A percentile compares a stretch with the other conserved stretches of the same genome.
Evolutionary conservation across 2,329 filamentous ascomycete genomes (phyloP).

Genomic region (Colletotrichum musae): DNA sequence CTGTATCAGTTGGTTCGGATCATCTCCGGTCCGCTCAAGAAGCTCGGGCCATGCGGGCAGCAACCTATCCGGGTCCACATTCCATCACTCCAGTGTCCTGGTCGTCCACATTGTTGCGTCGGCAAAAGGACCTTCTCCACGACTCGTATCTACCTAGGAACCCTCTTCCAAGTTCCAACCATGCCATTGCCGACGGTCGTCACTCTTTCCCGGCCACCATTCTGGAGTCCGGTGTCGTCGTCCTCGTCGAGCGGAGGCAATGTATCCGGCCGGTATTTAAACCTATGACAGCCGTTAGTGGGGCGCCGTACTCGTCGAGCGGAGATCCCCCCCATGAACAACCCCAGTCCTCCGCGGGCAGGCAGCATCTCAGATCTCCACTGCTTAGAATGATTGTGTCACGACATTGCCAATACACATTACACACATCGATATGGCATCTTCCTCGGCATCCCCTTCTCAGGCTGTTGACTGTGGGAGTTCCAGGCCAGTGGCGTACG

Average conservation of each 20-base stretch:
- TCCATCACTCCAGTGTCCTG: too few species aligned
- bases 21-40: not conserved
- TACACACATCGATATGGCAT: conserved; percentile 10
- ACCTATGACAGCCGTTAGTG: too few species aligned
- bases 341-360: not conserved
- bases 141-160: not conserved
- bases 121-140: conserved; percentile 17
- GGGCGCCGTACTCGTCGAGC: not conserved
- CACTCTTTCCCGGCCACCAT: not conserved
- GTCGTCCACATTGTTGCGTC: not conserved
- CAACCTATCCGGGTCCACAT: too few species aligned
- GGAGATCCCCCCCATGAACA: too few species aligned
- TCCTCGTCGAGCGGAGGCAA: not conserved
- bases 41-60: too few species aligned
- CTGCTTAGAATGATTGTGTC: not conserved
- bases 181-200: not conserved
- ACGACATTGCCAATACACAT: conserved; percentile 13
- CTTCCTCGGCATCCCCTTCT: conserved; percentile 19
- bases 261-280: too few species aligned
- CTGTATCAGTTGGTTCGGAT: not conserved
- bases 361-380: conserved; percentile 16
- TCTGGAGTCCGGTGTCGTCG: not conserved
- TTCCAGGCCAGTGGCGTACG: conserved; percentile 48
- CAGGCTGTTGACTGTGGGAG: conserved; percentile 21
- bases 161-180: not conserved